phyloP scores from a whole-genome alignment of 768 basidiomycete genomes.

The Russula vinacea region DNA sequence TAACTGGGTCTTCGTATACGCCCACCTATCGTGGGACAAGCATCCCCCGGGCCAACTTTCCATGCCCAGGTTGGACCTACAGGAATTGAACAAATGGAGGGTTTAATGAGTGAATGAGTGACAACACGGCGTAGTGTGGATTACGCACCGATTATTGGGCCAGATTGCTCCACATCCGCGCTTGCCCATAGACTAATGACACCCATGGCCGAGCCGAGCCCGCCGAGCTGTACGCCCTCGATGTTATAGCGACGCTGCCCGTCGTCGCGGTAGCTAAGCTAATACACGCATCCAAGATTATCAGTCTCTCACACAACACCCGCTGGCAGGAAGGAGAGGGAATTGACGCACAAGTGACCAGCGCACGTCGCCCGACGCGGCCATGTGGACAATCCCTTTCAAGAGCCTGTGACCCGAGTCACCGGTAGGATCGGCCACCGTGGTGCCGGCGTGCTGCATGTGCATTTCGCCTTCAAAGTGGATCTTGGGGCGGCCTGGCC shows the following conservation, averaged over 20 bases:
- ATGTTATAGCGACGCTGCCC: conserved; percentile 47
- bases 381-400: conserved; percentile 42
- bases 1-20: neutral
- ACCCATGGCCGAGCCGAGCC: conserved; percentile 51
- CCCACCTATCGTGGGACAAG: neutral
- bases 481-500: conserved; percentile 47
- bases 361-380: conserved; percentile 48
- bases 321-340: too few relatives aligned
- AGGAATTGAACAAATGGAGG: neutral
- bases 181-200: conserved; percentile 58
- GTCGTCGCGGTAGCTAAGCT: conserved; percentile 34
- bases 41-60: conserved; percentile 36
- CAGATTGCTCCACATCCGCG: conserved; percentile 43
- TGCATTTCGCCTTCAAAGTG: conserved; percentile 44
- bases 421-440: conserved; percentile 37
- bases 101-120: neutral
- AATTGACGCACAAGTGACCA: conserved; percentile 54
- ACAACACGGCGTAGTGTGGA: neutral
- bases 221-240: conserved; percentile 58
- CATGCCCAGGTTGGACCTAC: conserved; percentile 46
- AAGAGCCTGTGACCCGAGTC: conserved; percentile 24
- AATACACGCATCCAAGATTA: neutral
- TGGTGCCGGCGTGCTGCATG: conserved; percentile 35
- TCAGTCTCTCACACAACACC: too few relatives aligned
- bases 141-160: conserved; percentile 44